These are phyloP conservation scores for Candida silvatica DNA, from an alignment of 805 yeast genomes.

Conservation along the genomic window DNA sequence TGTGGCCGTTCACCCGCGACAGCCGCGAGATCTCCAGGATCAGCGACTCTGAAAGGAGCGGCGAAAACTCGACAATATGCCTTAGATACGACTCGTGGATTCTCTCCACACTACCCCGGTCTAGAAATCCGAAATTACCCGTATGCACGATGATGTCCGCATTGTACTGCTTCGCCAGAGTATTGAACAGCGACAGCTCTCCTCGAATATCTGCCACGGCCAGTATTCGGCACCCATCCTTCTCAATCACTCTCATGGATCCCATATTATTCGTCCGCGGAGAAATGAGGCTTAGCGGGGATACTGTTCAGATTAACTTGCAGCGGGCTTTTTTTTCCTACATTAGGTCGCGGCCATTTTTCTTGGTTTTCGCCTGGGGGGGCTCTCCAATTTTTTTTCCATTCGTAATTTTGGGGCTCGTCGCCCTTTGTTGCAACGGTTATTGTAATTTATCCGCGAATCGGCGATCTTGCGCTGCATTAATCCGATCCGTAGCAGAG, in stretches of 20 bases:
- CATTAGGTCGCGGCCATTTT: too few species aligned
- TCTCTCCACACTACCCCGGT: slow-evolving; percentile 41
- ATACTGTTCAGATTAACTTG: too few species aligned
- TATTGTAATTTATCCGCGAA: too few species aligned
- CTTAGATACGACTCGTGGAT: slow-evolving; percentile 52
- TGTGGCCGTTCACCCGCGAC: slow-evolving; percentile 35
- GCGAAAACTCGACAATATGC: slow-evolving; percentile 60
- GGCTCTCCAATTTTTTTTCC: too few species aligned
- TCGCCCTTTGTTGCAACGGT: too few species aligned
- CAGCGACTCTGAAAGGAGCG: slow-evolving; percentile 39
- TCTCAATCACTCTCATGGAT: slow-evolving; percentile 13
- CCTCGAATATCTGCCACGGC: slow-evolving; percentile 49
- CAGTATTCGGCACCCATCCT: slow-evolving; percentile 8
- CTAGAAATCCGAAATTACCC: slow-evolving; percentile 77
- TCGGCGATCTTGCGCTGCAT: too few species aligned
- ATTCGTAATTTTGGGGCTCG: too few species aligned
- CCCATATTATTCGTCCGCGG: too few species aligned
- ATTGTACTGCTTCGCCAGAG: slow-evolving; percentile 33
- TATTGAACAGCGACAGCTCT: slow-evolving; percentile 39
- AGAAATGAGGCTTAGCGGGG: too few species aligned
- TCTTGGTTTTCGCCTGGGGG: too few species aligned
- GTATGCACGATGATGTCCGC: slow-evolving; percentile 57
- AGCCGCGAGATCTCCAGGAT: slow-evolving; percentile 44
- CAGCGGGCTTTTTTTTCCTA: too few species aligned
- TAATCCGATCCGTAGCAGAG: not conserved